These are phyloP conservation scores for Eucalyptus cloeziana DNA, from an alignment of 345 rosid genomes.

Conservation along the genomic window DNA sequence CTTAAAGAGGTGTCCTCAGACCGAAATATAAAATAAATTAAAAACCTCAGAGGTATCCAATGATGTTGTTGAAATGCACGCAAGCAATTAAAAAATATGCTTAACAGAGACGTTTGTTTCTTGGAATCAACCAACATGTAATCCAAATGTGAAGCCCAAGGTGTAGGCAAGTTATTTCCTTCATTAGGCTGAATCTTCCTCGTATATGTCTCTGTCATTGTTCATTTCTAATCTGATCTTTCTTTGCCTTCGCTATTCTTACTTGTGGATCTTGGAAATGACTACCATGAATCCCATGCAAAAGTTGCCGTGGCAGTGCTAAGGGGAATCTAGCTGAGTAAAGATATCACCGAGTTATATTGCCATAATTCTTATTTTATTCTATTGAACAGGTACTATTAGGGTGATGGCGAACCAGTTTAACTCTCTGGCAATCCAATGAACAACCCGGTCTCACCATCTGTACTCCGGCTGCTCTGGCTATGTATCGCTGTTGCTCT, in stretches of 20 bases:
- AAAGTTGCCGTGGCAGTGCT: neutral
- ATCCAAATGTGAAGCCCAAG: neutral
- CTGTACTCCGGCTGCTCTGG: neutral
- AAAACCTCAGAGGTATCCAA: no score
- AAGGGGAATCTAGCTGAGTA: neutral
- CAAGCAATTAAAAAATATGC: neutral
- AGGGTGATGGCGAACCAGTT: neutral
- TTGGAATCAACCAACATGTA: neutral
- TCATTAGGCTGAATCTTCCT: neutral
- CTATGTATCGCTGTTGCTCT: neutral
- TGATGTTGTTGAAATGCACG: no score
- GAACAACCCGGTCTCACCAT: neutral
- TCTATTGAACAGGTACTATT: neutral
- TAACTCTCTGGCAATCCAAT: neutral
- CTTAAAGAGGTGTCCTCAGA: no score
- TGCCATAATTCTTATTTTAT: neutral
- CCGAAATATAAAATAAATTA: no score
- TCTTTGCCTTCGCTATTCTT: neutral
- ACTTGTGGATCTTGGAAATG: neutral
- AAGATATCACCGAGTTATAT: neutral
- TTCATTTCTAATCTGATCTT: neutral
- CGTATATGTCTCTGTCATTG: neutral
- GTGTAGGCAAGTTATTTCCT: neutral
- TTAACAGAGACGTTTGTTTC: neutral
- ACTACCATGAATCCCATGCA: neutral